Evolutionary conservation across 2,329 filamentous ascomycete genomes (phyloP), one percentile per base, ranked within the genome.

Genomic region (Penicillium sumatraense): DNA sequence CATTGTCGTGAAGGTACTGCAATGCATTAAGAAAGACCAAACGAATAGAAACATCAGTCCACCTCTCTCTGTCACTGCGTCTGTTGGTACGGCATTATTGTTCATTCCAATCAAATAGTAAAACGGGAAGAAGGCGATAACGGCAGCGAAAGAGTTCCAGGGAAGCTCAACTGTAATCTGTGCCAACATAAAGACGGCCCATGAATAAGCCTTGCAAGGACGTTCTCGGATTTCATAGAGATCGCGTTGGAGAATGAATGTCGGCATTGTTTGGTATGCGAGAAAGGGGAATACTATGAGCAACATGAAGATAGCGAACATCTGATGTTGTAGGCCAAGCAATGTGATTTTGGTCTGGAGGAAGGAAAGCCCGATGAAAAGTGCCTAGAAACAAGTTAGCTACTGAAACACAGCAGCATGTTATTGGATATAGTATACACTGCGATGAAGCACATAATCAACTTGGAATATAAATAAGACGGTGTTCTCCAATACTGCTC

Each of bases 401-500:
- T n/a, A n/a, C n/a, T n/a, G 4, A 33, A n/a, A 14, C 27, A 24
- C 29, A 13, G 49, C 14, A 49, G 40, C 8, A n/a, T 31, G 11
- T 14, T 23, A 23, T n/a, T n/a, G n/a, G n/a, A n/a, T n/a, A n/a
- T n/a, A n/a, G n/a, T n/a, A 18, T 18, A 23, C 47, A 51, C 44
- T 79, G 80, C n/a, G 84, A 74, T 44, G 29, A 81, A 7, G 11
- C 21, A 9, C 21, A 44, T 11, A 7, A 13, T n/a, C 8, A 29
- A 72, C 79, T 96, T 96, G 67, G 89, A 86, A 77, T 91, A 95
- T 72, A 96, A 91, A 77, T 96, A 96, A 2, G 86, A 84, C 0
- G 91, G 91, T 0, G 88, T 91, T 56, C 91, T 88, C 90, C 91
- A 96, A 81, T 93, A 93, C 72, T 96, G 91, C 71, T 91, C 82